Evolutionary conservation across 176 grass and related monocot species (phyloP), one percentile per base, ranked within the genome.

Genomic region (Luzula sylvatica): DNA sequence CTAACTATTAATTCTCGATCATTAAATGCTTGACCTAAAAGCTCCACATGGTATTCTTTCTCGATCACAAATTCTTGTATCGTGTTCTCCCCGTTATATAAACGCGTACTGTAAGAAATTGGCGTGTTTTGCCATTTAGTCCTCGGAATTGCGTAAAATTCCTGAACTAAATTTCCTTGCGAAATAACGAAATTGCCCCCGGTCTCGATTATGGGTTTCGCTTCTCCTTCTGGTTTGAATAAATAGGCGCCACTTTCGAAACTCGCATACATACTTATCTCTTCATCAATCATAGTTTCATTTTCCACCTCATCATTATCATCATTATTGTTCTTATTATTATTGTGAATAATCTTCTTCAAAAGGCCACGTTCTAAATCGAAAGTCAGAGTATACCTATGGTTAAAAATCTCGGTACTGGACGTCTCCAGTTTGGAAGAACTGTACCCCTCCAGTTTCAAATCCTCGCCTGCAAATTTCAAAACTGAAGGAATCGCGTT

Each of bases 11-110:
- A 22, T 75, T 96, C 92, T 61, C 25, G 75, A 58, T 96, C 84
- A 60, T 96, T 79, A 58, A 86, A 89, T 57, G 42, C 59, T 55
- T 82, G 40, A 28, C 77, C 81, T 7, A 89, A 54, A 73, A 96
- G 75, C 53, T 96, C 84, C 66, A 96, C 85, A 82, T 89, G 81
- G 60, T 96, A 89, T 74, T 96, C 92, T 70, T 96, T 96, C 72
- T 96, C 92, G 42, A 96, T 71, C 42, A 96, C 38, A 65, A 96
- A 65, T 64, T 86, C 81, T 63, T 96, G 92, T 65, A 82, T 25
- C 8, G 78, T 79, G 62, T 82, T 60, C 42, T 77, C 71, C 26
- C 61, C 76, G 61, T 56, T 76, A 55, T 86, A 98, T 45, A 98
- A 72, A 4, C 92, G 81, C 44, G 92, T 96, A 65, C 81, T 89